Evolutionary conservation across 257 asterid genomes (phyloP), one percentile per base, ranked within the genome.

Genomic region (Lantana camara): DNA sequence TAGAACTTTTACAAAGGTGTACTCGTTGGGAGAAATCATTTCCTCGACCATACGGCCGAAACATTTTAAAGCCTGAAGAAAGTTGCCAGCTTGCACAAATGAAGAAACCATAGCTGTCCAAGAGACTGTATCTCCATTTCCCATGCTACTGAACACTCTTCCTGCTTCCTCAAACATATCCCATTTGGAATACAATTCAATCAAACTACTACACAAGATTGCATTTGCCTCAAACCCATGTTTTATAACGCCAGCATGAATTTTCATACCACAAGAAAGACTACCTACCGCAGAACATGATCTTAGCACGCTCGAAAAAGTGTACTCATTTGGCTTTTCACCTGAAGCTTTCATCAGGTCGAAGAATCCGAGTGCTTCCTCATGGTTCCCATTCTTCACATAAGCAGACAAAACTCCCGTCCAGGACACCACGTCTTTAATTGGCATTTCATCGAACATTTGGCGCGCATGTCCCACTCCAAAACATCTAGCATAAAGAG

Each of bases 101-200:
- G 80, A 70, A 40, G 80, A 75, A 66, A 75, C 47, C 70, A 75
- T 66, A 3, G 80, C 40, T 3, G 80, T 75, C 80, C 80, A 75
- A 55, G 77, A 66, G 40, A 75, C 22, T 38, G 56, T 60, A 60
- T 75, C 80, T 12, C 71, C 74, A 23, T 60, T 22, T 1, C 9
- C 68, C 68, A 70, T 60, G 42, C 56, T 55, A 7, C 21, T 9
- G 30, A 75, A 75, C 23, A 75, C 80, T 52, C 20, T 20, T 54
- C 66, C 80, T 13, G 71, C 74, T 51, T 15, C 58, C 4, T 49
- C 49, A 22, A 61, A 46, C 19, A 55, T 22, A 32, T 29, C 68
- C 64, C 60, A 16, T 70, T 75, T 66, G 0, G 80, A 70, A 66
- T 75, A 70, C 35, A 75, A 35, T 40, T 70, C 77, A 6, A 70